Percentiles rank a stretch among this genome's conserved stretches.
phyloP scores from a whole-genome alignment of 202 grass and related monocot species.

The Panicum hallii region DNA sequence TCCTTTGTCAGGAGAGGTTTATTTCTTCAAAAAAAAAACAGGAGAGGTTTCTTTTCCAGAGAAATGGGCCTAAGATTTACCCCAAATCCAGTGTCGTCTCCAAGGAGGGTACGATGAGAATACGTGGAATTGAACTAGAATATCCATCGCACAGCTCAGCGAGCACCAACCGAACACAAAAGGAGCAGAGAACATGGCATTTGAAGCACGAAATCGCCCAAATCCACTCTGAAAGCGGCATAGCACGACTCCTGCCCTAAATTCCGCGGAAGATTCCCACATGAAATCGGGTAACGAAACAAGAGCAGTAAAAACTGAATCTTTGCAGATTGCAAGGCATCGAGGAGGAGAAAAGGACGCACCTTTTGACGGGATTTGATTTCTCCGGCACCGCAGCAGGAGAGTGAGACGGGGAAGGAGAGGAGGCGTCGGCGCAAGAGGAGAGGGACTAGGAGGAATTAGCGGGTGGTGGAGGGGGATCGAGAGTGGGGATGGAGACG shows the following conservation, averaged over 20 bases:
- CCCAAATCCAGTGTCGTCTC: background rate
- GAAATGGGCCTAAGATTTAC: background rate
- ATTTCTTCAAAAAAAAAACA: background rate
- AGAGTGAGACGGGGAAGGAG: background rate
- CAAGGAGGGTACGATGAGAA: background rate
- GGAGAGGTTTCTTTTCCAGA: background rate
- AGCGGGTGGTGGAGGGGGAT: background rate
- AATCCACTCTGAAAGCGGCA: background rate
- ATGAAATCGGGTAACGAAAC: background rate
- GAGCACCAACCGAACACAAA: background rate
- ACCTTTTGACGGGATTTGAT: constrained; percentile 35
- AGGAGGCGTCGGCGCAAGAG: background rate
- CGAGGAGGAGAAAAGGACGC: background rate
- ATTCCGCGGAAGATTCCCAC: background rate
- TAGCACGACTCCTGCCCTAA: background rate
- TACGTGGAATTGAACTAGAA: no score
- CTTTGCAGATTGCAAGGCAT: background rate
- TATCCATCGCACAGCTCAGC: background rate
- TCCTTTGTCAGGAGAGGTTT: background rate
- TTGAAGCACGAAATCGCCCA: background rate
- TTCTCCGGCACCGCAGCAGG: background rate
- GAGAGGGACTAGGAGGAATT: background rate
- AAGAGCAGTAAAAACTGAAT: background rate
- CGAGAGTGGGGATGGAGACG: constrained; percentile 51
- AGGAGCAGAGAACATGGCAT: background rate